Base-by-base conservation (phyloP, 2,329 filamentous ascomycete genomes). In the Colletotrichum sp. region DNA sequence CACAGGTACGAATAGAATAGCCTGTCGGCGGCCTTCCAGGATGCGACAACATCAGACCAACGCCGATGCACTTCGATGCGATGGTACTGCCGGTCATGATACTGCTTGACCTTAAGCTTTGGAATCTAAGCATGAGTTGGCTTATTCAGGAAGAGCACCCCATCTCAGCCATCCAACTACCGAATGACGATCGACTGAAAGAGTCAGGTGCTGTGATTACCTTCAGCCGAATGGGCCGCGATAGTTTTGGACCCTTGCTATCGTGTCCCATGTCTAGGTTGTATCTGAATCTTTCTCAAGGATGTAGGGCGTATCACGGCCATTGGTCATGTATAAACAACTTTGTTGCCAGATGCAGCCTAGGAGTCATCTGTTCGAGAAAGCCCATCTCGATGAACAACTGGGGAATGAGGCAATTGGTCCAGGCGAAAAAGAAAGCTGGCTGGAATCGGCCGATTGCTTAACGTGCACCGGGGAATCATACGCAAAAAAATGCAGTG, bases 161-260 rank as follows among this genome's bases (percentile, higher is more conserved):
- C 55, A 66, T 32, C 59, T 32, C 52, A 24, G 44, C 68, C 62
- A 24, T 60, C 68, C 39, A 30, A 34, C 68, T 65, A 26, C 68
- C 68, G 68, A 39, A 75, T 72, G 62, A 55, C 52, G 62, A 75
- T 75, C 72, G 62, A 66, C 68, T 55, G 30, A 28, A 26, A 69
- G 39, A 73, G 70, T 76, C 73, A 73, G 57, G 34, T 60, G 64
- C 32, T 64, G 26, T 44, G 34, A 74, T 52, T 52, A 57, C 10
- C n/a, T 52, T 52, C 44, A 49, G 36, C 74, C 74, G 71, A 74
- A 36, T 24, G 52, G 59, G 18, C 64, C 44, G 64, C 65, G 64
- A 66, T 74, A 69, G 32, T 76, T 71, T 72, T 15, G 15, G 8
- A 74, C 36, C 74, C 74, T 60, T 65, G 74, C 34, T 16, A 30